Conservation (phyloP, 2,329 filamentous ascomycete genomes). For the Fusarium nematophilum region DNA sequence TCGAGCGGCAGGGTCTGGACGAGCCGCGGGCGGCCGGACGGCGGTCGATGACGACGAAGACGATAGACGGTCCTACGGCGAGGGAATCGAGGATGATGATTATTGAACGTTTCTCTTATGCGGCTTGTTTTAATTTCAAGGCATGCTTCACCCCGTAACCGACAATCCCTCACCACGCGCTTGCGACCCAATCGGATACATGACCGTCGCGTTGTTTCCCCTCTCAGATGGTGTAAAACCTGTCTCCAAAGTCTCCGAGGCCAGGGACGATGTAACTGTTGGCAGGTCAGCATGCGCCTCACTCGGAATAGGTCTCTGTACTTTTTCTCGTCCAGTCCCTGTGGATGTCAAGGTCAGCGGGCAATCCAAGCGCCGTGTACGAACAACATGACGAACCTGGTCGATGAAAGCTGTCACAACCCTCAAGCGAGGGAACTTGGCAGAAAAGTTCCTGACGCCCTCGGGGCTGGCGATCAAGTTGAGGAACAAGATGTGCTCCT, state of each 20-base stretch:
- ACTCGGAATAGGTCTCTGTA: constrained; percentile 55
- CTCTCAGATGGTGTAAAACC: constrained; percentile 88
- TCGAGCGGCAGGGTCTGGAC: constrained; percentile 38
- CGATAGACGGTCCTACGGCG: constrained; percentile 63
- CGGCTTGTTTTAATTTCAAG: constrained; percentile 35
- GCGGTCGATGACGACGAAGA: constrained; percentile 60
- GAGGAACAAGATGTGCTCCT: constrained; percentile 94
- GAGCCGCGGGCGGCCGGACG: constrained; percentile 39
- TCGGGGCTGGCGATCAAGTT: constrained; percentile 98
- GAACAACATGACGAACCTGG: constrained; percentile 60
- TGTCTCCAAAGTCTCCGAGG: constrained; percentile 93
- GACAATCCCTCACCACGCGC: constrained; percentile 22
- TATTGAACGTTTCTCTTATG: constrained; percentile 55
- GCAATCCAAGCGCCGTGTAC: constrained; percentile 8
- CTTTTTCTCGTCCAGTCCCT: constrained; percentile 98
- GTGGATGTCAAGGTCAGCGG: constrained; percentile 31
- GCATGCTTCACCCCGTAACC: constrained; percentile 26
- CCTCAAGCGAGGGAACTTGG: constrained; percentile 87
- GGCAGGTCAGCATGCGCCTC: constrained; percentile 49
- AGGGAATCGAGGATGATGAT: constrained; percentile 65
- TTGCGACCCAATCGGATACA: constrained; percentile 20
- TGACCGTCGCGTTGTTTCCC: constrained; percentile 21
- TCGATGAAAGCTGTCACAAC: constrained; percentile 98
- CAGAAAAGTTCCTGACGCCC: constrained; percentile 88
- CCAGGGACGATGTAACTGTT: constrained; percentile 93